Conservation (phyloP, 441 rosid species). For the Corymbia citriodora region DNA sequence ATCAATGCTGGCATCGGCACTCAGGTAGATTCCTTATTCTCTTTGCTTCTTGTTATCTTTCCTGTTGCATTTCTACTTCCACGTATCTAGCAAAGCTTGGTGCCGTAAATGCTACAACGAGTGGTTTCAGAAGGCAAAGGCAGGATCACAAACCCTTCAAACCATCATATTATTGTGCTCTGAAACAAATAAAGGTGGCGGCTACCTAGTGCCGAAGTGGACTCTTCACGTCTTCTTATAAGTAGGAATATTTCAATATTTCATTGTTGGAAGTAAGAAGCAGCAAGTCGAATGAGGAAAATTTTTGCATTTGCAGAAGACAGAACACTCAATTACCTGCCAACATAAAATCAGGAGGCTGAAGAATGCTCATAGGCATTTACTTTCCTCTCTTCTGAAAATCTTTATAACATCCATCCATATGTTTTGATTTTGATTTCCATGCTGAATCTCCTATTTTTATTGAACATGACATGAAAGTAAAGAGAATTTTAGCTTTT, state of each 20-base stretch:
- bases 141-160: slow-evolving; percentile 58
- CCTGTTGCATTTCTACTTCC: background rate
- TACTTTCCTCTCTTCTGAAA: background rate
- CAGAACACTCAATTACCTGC: background rate
- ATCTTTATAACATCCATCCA: background rate
- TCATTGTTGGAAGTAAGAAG: background rate
- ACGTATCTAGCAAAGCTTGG: background rate
- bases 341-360: background rate
- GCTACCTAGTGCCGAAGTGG: slow-evolving; percentile 46
- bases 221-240: background rate
- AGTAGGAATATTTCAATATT: background rate
- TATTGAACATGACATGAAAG: too few species aligned
- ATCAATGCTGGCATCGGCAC: slow-evolving; percentile 51
- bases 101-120: background rate
- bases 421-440: background rate
- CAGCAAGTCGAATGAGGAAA: background rate
- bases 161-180: slow-evolving; percentile 45
- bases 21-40: slow-evolving; percentile 24
- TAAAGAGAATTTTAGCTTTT: too few species aligned
- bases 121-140: slow-evolving; percentile 32
- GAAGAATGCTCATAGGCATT: background rate
- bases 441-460: too few species aligned
- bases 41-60: background rate
- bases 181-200: slow-evolving; percentile 54
- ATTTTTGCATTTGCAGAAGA: background rate